Percentiles rank a stretch among this genome's conserved stretches.
These are phyloP conservation scores for Eugenia klotzschiana DNA, from an alignment of 441 rosid genomes.

Conservation along the genomic window DNA sequence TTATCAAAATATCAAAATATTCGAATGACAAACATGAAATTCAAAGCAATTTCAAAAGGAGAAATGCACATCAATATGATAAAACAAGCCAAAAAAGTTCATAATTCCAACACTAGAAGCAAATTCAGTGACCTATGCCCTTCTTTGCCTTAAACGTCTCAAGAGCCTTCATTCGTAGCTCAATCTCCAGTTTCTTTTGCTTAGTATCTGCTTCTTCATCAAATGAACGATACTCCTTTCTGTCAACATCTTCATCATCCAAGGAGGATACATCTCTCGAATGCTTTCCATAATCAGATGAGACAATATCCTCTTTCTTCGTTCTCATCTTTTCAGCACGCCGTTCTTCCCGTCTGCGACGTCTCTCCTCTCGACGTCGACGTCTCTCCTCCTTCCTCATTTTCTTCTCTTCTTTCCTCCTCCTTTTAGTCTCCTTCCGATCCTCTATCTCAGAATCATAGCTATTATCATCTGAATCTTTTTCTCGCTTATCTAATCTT, in stretches of 20 bases:
- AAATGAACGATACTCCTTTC: constrained; percentile 16
- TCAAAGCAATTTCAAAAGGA: constrained; percentile 10
- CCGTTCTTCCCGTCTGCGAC: constrained; percentile 61
- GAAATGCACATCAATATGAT: constrained; percentile 16
- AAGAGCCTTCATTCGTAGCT: constrained; percentile 82
- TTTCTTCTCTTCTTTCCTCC: constrained; percentile 83
- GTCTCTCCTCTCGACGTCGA: constrained; percentile 64
- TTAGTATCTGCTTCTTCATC: constrained; percentile 35
- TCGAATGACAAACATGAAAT: constrained; percentile 16
- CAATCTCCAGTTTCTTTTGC: constrained; percentile 84
- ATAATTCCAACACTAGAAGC: constrained; percentile 9
- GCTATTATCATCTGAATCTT: constrained; percentile 42
- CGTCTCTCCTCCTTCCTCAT: constrained; percentile 71
- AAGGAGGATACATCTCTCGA: constrained; percentile 29
- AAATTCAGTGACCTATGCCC: constrained; percentile 41
- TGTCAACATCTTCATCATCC: constrained; percentile 28
- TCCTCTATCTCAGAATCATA: constrained; percentile 56
- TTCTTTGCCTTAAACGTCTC: constrained; percentile 95
- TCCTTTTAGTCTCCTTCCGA: constrained; percentile 75
- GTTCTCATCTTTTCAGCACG: constrained; percentile 52
- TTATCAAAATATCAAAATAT: constrained; percentile 13
- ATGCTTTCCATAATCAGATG: background rate
- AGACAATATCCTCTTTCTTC: constrained; percentile 18
- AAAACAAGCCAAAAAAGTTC: constrained; percentile 12
- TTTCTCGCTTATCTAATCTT: constrained; percentile 41